Base-by-base conservation (phyloP, 108 stramenopile genomes). In the Pseudonitzschia delicatissima region DNA sequence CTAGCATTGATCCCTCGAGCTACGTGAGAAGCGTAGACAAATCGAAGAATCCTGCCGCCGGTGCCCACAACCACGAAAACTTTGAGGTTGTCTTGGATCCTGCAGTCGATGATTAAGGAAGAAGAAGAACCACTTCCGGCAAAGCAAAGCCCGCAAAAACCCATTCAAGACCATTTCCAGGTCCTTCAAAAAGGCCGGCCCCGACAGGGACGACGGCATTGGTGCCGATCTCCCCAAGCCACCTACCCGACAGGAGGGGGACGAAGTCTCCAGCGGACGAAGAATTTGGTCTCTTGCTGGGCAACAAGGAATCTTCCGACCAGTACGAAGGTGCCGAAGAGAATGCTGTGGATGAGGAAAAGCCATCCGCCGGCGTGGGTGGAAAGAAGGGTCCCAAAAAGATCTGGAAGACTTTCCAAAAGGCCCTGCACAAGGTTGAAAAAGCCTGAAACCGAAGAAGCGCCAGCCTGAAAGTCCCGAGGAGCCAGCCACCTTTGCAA, bases 1-100 rank as follows among this genome's bases (percentile, higher is more conserved):
- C 42, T 13, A 13, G n/a, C 42, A 44, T n/a, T n/a, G n/a, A 44
- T n/a, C n/a, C 42, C 1, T 2, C 42, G 42, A n/a, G 17, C 1
- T 7, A 13, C 42, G n/a, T n/a, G n/a, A n/a, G n/a, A n/a, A n/a
- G n/a, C n/a, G n/a, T n/a, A 5, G 3, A 2, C 42, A 2, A 44
- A 44, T 2, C 2, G 42, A 44, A 6, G 42, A 3, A 44, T 13
- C 7, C 4, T 5, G 42, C 3, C 42, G 17, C 42, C 13, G 1
- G 42, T n/a, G 13, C 66, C 9, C 64, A 67, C 13, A 55, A 65
- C 25, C 76, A 77, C 55, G 76, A 77, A 34, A 77, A 77, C 52
- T 77, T 70, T 53, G 76, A 77, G 65, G 68, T 77, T 20, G 76
- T 77, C 42, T 49, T 77, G 49, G 76, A 77, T 27, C 36, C 70